Base-by-base conservation (phyloP, 2,329 filamentous ascomycete genomes). In the Penicillium sp. region DNA sequence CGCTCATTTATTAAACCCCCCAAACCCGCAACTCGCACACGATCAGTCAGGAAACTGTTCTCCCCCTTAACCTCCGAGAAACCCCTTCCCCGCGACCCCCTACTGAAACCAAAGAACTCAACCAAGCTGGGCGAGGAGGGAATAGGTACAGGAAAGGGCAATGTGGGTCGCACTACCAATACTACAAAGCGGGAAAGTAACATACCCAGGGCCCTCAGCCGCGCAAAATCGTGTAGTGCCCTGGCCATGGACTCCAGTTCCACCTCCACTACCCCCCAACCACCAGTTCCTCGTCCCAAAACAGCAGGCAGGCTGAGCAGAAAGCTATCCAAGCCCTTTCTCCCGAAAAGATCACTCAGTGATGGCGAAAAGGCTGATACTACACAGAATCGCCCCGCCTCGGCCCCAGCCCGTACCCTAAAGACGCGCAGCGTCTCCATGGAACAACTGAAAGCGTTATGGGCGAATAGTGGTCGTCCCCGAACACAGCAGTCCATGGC, bases 21-120 rank as follows among this genome's bases (percentile, higher is more conserved):
- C 4, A 60, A 50, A 21, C n/a, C 47, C 26, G 31, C 53, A 14
- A 39, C 53, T 19, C 68, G 44, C n/a, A 33, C 44, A 19, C 67
- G 54, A 47, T 72, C 67, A 11, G 50, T 69, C 42, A 67, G 57
- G 37, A 60, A 63, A 19, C 50, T 73, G 1, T 71, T 70, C 50
- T 57, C 58, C 5, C 53, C 55, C 23, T 35, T 50, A 14, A 50
- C 60, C 35, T 58, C 60, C 29, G 66, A 72, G 29, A 74, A 75
- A 54, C 71, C 71, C 25, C 61, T 75, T 9, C 71, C 72, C 11
- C 59, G 54, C 35, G 71, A 69, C 55, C 72, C 71, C 33, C 58
- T 49, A 3, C 53, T 57, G 21, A 54, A 58, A 4, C 44, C 58
- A n/a, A 59, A 54, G 8, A 47, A 58, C 35, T 64, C 56, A 45